Conservation (phyloP, 1,284 basidiomycete species). For the Trichosporon inkin region DNA sequence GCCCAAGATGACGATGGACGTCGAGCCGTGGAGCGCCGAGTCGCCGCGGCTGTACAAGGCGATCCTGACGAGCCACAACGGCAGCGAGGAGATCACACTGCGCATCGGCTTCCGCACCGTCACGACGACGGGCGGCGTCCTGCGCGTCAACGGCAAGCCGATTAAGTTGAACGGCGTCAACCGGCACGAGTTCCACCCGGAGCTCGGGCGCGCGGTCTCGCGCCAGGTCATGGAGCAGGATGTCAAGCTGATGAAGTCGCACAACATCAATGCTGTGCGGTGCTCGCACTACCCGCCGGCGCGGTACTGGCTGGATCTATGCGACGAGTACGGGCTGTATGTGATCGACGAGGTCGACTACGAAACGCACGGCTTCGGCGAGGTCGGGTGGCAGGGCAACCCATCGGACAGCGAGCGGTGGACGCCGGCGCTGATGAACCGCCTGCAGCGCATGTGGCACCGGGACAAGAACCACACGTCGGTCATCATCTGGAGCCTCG, state of each 20-base stretch:
- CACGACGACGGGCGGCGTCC: slow-evolving; percentile 14
- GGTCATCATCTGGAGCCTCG: slow-evolving; percentile 31
- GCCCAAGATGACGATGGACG: slow-evolving; percentile 16
- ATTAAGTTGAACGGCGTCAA: slow-evolving; percentile 29
- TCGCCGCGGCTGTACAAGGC: slow-evolving; percentile 20
- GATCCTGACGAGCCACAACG: slow-evolving; percentile 8
- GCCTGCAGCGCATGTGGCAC: slow-evolving; percentile 23
- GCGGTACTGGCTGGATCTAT: slow-evolving; percentile 27
- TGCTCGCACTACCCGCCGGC: slow-evolving; percentile 30
- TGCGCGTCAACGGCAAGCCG: slow-evolving; percentile 31
- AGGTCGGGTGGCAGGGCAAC: slow-evolving; percentile 20
- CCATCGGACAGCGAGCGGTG: slow-evolving; percentile 21
- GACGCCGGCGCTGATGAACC: slow-evolving; percentile 23
- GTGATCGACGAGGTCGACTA: slow-evolving; percentile 31
- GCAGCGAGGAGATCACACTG: slow-evolving; percentile 23
- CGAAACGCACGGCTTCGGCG: slow-evolving; percentile 31
- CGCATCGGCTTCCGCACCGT: slow-evolving; percentile 31
- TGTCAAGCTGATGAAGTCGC: slow-evolving; percentile 28
- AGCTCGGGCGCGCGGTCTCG: slow-evolving; percentile 20
- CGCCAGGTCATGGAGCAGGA: slow-evolving; percentile 27
- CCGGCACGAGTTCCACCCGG: slow-evolving; percentile 31
- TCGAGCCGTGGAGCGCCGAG: slow-evolving; percentile 30
- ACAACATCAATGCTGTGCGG: slow-evolving; percentile 33
- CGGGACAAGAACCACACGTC: slow-evolving; percentile 34
- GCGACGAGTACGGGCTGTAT: slow-evolving; percentile 33